Evolutionary conservation across 2,329 filamentous ascomycete species (phyloP), one percentile per base, ranked within the genome.

Genomic region (Cryphonectria naterciae): DNA sequence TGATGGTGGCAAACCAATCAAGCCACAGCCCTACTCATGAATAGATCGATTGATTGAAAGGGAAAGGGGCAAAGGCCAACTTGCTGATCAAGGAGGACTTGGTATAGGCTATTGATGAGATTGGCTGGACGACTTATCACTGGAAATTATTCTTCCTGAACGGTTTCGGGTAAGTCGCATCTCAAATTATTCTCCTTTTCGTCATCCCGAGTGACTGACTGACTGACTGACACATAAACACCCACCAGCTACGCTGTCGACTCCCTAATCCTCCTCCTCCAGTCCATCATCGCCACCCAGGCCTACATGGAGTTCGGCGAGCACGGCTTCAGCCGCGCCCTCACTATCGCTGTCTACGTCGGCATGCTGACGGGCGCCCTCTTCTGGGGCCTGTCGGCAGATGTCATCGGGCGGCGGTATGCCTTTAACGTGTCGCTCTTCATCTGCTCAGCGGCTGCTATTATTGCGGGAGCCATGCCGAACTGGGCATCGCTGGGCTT

Each of bases 351-450:
- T 6, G 85, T 85, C 1, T 92, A 91, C 75, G 83, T 85, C 11
- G 86, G 86, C 22, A 85, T 85, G 82, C 82, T 85, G 67, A 73
- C 82, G 0, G 87, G 89, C 1, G 89, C 89, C 22, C 77, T 92
- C 37, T 92, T 92, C 79, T 93, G 91, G 90, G 91, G 91, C 1
- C 79, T 91, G 41, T 85, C 84, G 3, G 90, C 89, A 32, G 91
- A 93, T 75, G 85, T 93, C 46, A 89, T 93, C 72, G 91, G 91
- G 7, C 85, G 91, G 60, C 87, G 87, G 73, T 88, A 87, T 74
- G 91, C 91, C 6, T 93, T 93, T 81, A 93, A 93, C 75, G 80
- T 88, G 32, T 89, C 88, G 2, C 82, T 93, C 15, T 85, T 92
- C 75, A 83, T 92, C 70, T 90, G 87, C 75, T 86, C 88, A 4